Conservation (phyloP, 1,284 basidiomycete species). For the Heterobasidion parviporum region DNA sequence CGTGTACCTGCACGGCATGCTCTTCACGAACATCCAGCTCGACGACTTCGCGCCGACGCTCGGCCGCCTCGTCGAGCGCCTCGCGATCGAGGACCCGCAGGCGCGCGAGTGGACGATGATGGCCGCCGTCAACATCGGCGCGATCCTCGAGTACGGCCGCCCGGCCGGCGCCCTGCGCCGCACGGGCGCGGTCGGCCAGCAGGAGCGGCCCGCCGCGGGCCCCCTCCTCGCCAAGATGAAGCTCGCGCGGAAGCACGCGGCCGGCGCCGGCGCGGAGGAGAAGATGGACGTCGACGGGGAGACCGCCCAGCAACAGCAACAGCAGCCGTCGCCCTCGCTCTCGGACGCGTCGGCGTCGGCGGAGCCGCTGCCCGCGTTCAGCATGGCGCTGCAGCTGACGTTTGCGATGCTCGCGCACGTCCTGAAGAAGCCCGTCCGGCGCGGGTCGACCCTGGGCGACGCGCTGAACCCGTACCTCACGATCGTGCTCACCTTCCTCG, state of each 20-base stretch:
- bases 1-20: constrained; percentile 88
- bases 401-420: constrained; percentile 73
- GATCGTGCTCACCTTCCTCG: constrained; percentile 81
- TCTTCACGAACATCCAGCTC: constrained; percentile 90
- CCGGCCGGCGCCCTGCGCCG: constrained; percentile 64
- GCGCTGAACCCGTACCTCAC: constrained; percentile 76
- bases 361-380: constrained; percentile 58
- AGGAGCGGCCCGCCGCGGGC: constrained; percentile 14
- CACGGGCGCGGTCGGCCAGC: constrained; percentile 34
- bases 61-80: constrained; percentile 79
- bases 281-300: constrained; percentile 65
- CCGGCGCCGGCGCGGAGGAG: constrained; percentile 30
- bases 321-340: constrained; percentile 25
- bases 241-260: constrained; percentile 20
- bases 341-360: constrained; percentile 24
- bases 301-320: constrained; percentile 6
- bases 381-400: constrained; percentile 69
- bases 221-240: constrained; percentile 24
- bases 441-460: neutral
- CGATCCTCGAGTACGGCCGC: constrained; percentile 86
- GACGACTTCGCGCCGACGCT: constrained; percentile 83
- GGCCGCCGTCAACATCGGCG: constrained; percentile 77
- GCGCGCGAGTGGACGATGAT: constrained; percentile 96
- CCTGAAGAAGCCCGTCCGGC: constrained; percentile 40
- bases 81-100: constrained; percentile 72